These are phyloP conservation scores for Pestalotiopsis sp. DNA, from an alignment of 2,329 filamentous ascomycete genomes.

Conservation along the genomic window DNA sequence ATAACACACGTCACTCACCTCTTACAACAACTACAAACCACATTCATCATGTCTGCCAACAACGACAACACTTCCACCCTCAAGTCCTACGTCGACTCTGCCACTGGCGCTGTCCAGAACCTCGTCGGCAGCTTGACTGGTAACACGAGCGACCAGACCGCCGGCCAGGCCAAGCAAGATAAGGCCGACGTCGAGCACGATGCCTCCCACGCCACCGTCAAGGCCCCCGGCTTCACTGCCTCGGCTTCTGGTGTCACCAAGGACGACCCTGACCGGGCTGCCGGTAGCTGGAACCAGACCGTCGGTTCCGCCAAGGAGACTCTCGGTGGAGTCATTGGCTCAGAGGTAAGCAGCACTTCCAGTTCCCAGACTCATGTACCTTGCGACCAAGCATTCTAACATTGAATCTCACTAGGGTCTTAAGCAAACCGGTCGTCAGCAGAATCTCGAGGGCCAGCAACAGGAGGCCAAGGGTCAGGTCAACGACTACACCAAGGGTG, in stretches of 20 bases:
- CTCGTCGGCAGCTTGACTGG: conserved; percentile 74
- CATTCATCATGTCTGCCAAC: conserved; percentile 36
- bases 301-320: conserved; percentile 84
- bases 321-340: conserved; percentile 72
- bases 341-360: conserved; percentile 2
- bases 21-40: neutral
- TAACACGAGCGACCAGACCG: conserved; percentile 64
- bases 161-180: conserved; percentile 67
- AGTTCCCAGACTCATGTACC: neutral
- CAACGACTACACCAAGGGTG: conserved; percentile 70
- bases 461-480: conserved; percentile 85
- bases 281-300: conserved; percentile 85
- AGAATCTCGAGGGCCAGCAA: conserved; percentile 78
- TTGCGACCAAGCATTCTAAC: neutral
- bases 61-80: conserved; percentile 69
- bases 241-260: conserved; percentile 69
- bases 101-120: conserved; percentile 72
- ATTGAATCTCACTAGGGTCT: conserved; percentile 48
- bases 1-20: neutral
- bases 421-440: conserved; percentile 72
- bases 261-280: conserved; percentile 71
- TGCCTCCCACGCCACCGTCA: conserved; percentile 73
- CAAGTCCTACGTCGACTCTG: conserved; percentile 75
- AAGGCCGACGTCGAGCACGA: conserved; percentile 69
- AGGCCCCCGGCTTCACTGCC: conserved; percentile 72